Evolutionary conservation across 352 stramenopile genomes (phyloP), one percentile per base, ranked within the genome.

Genomic region (Phytophthora meadii): DNA sequence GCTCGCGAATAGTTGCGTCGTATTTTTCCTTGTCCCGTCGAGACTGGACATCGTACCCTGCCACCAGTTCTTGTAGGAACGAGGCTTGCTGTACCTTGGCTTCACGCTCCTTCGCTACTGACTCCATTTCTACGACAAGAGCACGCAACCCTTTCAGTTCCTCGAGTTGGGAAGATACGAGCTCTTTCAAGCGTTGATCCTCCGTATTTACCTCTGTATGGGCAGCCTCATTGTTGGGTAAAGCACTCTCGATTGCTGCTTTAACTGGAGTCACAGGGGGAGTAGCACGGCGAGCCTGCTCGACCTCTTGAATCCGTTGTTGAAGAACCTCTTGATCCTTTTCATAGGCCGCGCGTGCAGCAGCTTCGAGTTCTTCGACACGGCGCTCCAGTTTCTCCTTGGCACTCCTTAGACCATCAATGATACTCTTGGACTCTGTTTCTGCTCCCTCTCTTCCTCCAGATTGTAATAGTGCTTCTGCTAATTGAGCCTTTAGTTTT

Each of bases 1-100:
- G 61, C 52, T 87, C 72, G 5, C 68, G 59, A n/a, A 89, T 65
- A 0, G 60, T 83, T 14, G 63, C 52, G 45, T 81, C 73, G 30
- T 59, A 62, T 32, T 85, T 87, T 7, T 69, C 61, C 42, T 72
- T 72, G 25, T 76, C 40, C 68, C 48, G 58, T 42, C 52, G 55
- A 24, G 53, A 61, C 45, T 82, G 47, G 27, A 68, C 40, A 52
- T 75, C 53, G 49, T 61, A 67, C 14, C 50, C 44, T 24, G 66
- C 57, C 44, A 82, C 61, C 17, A 68, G 27, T 22, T 79, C 62
- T 41, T 81, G 57, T 17, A 81, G 46, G 28, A 66, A 65, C 12
- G 49, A 54, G 5, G 78, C 68, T n/a, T 61, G 68, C 5, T 62
- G 47, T 12, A 72, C 53, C 30, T 74, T 59, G 2, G 55, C 46